Conservation (phyloP, 1,139 yeast species). For the Candida tetrigidarum region DNA sequence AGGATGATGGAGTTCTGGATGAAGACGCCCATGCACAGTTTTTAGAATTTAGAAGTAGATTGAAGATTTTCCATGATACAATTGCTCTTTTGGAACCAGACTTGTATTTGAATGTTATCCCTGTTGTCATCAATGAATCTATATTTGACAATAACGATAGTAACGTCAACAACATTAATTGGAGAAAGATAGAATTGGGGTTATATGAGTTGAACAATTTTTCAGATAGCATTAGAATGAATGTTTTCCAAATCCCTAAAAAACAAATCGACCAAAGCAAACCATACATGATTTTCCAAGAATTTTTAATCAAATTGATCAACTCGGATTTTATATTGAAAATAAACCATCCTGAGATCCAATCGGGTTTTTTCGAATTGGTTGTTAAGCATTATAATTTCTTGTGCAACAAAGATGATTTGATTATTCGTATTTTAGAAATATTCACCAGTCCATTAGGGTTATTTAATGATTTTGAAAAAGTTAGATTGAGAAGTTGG, state of each 20-base stretch:
- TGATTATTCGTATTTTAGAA: constrained; percentile 68
- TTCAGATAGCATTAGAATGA: constrained; percentile 80
- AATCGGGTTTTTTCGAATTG: constrained; percentile 80
- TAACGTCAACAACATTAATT: constrained; percentile 37
- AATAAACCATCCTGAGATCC: constrained; percentile 77
- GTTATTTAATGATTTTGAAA: constrained; percentile 70
- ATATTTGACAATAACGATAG: constrained; percentile 35
- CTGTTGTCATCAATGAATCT: constrained; percentile 65
- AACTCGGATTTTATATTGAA: constrained; percentile 54
- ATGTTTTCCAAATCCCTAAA: constrained; percentile 69
- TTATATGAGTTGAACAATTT: constrained; percentile 77
- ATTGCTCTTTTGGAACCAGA: constrained; percentile 78
- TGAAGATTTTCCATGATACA: constrained; percentile 83
- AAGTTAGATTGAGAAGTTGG: constrained; percentile 88
- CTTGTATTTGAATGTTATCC: constrained; percentile 71
- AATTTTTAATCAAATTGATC: constrained; percentile 67
- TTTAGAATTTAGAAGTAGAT: constrained; percentile 70
- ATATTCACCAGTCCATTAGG: constrained; percentile 83
- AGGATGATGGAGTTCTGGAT: constrained; percentile 67
- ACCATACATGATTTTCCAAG: constrained; percentile 63
- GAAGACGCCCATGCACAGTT: constrained; percentile 76
- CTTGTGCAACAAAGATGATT: constrained; percentile 54
- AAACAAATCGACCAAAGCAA: constrained; percentile 62
- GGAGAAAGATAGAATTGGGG: constrained; percentile 90
- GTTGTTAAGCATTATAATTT: constrained; percentile 78